A percentile compares a stretch with the other conserved stretches of the same genome.
Conservation (phyloP, 2,329 filamentous ascomycete genomes). For the Ophiosphaerella herpotricha region DNA sequence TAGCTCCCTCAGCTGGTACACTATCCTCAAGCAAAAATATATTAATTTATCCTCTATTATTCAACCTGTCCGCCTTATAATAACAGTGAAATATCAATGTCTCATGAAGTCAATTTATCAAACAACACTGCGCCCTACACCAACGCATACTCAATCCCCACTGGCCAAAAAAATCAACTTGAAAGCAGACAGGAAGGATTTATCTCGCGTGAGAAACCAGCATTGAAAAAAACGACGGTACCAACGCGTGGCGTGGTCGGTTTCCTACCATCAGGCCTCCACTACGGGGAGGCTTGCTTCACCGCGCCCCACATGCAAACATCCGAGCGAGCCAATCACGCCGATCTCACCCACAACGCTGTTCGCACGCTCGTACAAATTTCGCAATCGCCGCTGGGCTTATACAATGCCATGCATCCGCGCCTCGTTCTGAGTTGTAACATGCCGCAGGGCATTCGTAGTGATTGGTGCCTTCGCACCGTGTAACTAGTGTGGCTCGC, state of each 20-base stretch:
- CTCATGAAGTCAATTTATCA: too few relatives aligned
- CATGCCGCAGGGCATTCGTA: neutral
- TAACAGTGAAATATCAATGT: too few relatives aligned
- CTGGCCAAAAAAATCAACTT: too few relatives aligned
- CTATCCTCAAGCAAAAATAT: too few relatives aligned
- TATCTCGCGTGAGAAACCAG: too few relatives aligned
- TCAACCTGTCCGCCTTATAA: too few relatives aligned
- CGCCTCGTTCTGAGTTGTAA: neutral
- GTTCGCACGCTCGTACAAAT: conserved; percentile 7
- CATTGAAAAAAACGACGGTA: too few relatives aligned
- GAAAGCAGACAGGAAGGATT: too few relatives aligned
- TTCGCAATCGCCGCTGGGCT: neutral
- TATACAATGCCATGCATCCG: neutral
- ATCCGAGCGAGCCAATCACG: neutral
- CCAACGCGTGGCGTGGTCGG: neutral
- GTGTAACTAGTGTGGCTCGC: neutral
- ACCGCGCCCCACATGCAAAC: neutral
- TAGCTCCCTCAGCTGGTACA: too few relatives aligned
- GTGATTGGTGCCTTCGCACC: conserved; percentile 5
- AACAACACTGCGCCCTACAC: too few relatives aligned
- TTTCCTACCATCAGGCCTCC: neutral
- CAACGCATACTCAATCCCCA: too few relatives aligned
- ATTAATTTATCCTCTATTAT: too few relatives aligned
- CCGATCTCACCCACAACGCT: neutral
- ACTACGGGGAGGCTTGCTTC: neutral